Evolutionary conservation across 2,329 filamentous ascomycete species (phyloP).

Genomic region (Ramichloridium luteum): DNA sequence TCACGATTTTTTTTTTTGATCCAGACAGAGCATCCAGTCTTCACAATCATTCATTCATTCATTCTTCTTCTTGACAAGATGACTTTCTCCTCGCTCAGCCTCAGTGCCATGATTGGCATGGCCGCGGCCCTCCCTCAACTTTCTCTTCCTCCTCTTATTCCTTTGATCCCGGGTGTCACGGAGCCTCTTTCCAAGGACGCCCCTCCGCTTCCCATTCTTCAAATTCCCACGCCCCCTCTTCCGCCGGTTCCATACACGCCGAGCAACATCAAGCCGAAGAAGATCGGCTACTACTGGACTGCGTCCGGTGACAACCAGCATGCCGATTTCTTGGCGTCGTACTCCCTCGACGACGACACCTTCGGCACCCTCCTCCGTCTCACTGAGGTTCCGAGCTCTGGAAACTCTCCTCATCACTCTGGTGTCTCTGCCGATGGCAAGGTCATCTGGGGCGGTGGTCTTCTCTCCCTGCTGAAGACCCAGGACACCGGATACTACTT

Average conservation of each 20-base stretch:
- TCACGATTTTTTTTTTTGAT: no score
- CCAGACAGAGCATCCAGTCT: no score
- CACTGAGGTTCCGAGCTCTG: constrained; percentile 46
- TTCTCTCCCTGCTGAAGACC: constrained; percentile 10
- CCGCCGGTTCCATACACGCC: constrained; percentile 40
- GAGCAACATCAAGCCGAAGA: constrained; percentile 49
- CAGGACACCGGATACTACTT: constrained; percentile 52
- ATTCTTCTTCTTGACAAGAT: constrained; percentile 2
- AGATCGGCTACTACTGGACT: constrained; percentile 55
- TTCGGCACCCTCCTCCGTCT: constrained; percentile 48
- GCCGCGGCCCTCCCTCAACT: constrained; percentile 10
- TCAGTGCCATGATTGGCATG: constrained; percentile 4
- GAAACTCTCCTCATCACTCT: constrained; percentile 50
- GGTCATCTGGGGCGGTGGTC: constrained; percentile 12
- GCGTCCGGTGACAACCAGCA: constrained; percentile 48
- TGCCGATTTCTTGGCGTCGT: constrained; percentile 46
- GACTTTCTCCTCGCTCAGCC: constrained; percentile 4
- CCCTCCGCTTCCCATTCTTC: constrained; percentile 46
- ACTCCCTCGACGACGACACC: constrained; percentile 49
- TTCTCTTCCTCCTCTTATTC: constrained; percentile 38
- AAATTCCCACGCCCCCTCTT: constrained; percentile 48
- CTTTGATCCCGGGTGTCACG: constrained; percentile 47
- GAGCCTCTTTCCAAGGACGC: constrained; percentile 40
- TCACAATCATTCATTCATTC: constrained; percentile 1
- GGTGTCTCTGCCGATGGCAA: constrained; percentile 12